These are phyloP conservation scores for Carex kokanica DNA, from an alignment of 176 grass and related monocot genomes.

Conservation along the genomic window DNA sequence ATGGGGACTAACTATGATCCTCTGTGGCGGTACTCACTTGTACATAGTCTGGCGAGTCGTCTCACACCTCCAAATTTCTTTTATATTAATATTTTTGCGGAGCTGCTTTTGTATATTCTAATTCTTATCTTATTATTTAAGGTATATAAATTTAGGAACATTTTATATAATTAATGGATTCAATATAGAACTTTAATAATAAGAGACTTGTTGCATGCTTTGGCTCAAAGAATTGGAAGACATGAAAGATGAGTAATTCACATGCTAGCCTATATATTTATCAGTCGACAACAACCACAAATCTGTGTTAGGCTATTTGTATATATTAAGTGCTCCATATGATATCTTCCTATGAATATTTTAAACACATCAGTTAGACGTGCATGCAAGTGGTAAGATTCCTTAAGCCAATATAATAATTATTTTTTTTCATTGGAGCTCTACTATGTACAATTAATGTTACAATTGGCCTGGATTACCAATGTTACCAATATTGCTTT, in stretches of 20 bases:
- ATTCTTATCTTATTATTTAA: too few species aligned
- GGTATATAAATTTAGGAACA: background rate
- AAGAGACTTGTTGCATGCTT: conserved; percentile 17
- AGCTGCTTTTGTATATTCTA: background rate
- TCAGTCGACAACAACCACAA: conserved; percentile 8
- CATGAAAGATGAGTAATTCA: background rate
- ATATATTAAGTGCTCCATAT: conserved; percentile 10
- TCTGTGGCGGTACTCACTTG: background rate
- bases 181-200: background rate
- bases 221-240: background rate
- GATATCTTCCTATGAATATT: background rate
- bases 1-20: background rate
- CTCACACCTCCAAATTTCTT: background rate
- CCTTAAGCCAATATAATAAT: conserved; percentile 10
- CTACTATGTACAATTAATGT: background rate
- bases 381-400: conserved; percentile 33
- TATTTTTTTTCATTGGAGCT: background rate
- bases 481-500: too few species aligned
- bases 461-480: background rate
- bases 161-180: background rate
- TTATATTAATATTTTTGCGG: background rate
- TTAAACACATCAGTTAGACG: conserved; percentile 27
- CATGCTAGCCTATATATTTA: conserved; percentile 13
- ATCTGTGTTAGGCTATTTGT: background rate
- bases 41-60: background rate